Conservation (phyloP, 768 basidiomycete species). For the Pulveroboletus sp. region DNA sequence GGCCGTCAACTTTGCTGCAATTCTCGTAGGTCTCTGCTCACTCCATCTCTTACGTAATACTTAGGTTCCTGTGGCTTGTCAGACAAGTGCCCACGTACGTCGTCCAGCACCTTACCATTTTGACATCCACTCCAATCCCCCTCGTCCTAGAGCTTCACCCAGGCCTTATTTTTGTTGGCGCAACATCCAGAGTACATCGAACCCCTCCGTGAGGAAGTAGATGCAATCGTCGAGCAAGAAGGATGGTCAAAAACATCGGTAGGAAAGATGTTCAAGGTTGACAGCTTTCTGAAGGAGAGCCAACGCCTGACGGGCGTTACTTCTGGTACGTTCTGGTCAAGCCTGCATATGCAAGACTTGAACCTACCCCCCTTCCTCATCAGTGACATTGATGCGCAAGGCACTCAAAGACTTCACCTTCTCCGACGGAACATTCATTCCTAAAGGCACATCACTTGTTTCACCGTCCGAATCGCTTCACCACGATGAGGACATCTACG, state of each 20-base stretch:
- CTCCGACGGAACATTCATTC: conserved; percentile 37
- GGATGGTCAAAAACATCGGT: conserved; percentile 27
- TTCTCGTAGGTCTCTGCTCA: conserved; percentile 16
- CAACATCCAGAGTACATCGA: conserved; percentile 30
- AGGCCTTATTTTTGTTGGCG: conserved; percentile 37
- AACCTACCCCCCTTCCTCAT: neutral
- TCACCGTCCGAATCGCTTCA: conserved; percentile 25
- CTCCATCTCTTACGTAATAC: neutral
- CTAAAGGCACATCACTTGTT: conserved; percentile 29
- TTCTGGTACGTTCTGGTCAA: conserved; percentile 24
- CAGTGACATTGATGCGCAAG: conserved; percentile 32
- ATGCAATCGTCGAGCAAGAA: conserved; percentile 8
- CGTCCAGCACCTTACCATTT: neutral
- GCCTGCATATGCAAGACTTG: neutral
- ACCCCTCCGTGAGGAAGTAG: conserved; percentile 8
- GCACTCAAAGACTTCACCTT: conserved; percentile 33
- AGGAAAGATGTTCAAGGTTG: conserved; percentile 32
- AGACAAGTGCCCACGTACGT: conserved; percentile 24
- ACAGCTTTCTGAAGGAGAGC: conserved; percentile 40
- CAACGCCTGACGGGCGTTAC: conserved; percentile 31
- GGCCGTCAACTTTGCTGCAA: conserved; percentile 19
- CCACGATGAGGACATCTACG: conserved; percentile 24
- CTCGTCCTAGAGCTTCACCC: conserved; percentile 28
- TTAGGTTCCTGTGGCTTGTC: neutral
- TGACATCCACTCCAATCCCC: neutral